Evolutionary conservation across 331 rosid species (phyloP).

Genomic region (Rosa hybrid): DNA sequence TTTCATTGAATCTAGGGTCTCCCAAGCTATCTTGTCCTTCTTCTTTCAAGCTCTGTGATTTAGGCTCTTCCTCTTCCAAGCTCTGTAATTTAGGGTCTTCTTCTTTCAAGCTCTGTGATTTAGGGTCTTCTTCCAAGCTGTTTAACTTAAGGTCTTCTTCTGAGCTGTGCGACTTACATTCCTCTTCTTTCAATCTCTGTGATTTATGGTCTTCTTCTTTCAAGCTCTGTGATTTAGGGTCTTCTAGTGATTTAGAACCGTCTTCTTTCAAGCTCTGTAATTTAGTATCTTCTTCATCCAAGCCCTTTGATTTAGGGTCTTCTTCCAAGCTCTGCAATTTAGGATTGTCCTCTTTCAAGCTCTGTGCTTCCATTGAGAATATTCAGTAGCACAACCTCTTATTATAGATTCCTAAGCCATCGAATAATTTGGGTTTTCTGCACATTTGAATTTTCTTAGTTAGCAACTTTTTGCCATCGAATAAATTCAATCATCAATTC

Average conservation of each 20-base stretch:
- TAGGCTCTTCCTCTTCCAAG: not conserved
- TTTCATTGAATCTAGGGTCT: slow-evolving; percentile 28
- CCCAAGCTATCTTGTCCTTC: slow-evolving; percentile 19
- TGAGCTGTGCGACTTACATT: not conserved
- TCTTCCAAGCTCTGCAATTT: not conserved
- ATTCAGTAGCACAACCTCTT: not conserved
- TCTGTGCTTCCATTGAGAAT: slow-evolving; percentile 9
- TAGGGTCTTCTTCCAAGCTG: not conserved
- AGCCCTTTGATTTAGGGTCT: not conserved
- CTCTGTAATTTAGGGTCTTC: not conserved
- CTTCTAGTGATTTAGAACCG: slow-evolving; percentile 13
- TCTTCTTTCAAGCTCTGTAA: slow-evolving; percentile 9
- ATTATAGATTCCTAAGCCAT: not conserved
- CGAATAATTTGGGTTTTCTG: not conserved
- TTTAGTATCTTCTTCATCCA: slow-evolving; percentile 20
- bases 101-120: not conserved
- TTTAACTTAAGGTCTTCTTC: not conserved
- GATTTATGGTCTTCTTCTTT: not conserved
- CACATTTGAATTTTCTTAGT: not conserved
- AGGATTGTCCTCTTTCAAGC: slow-evolving; percentile 5
- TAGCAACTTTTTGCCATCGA: not conserved
- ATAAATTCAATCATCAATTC: not conserved
- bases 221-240: not conserved
- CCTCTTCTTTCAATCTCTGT: not conserved
- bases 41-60: slow-evolving; percentile 6